Evolutionary conservation across 129 eudicot species (phyloP), one percentile per base, ranked within the genome.

Genomic region (Mikania micrantha): DNA sequence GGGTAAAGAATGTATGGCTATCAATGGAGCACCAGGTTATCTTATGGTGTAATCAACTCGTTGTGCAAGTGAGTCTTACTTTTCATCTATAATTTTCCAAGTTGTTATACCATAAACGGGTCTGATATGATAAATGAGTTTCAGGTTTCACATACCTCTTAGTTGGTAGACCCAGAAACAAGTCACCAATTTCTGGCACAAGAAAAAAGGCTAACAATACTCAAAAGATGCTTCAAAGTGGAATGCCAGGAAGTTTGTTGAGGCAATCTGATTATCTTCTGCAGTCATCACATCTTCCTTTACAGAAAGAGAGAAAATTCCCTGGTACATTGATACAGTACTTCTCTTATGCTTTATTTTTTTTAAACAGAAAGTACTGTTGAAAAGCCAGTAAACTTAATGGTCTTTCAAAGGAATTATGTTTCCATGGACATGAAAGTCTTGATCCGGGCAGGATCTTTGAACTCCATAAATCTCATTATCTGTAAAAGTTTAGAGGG

Each of bases 1-100:
- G 82, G 56, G 87, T 94, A 88, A 87, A 76, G 78, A 94, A 90
- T 74, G 99, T 94, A 36, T 94, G 99, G 97, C 76, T 94, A 74
- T 85, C 99, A 40, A 94, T 94, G 99, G 99, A 94, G 67, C 99
- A 94, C 83, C 99, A 94, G 74, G 93, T 85, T 83, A 94, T 94
- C 74, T 76, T 94, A 56, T 94, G 99, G 99, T 94, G 99, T 73
- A 94, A 94, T 85, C 97, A 94, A 83, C 83, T 94, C 4, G 90
- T 90, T 59, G 94, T 87, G 64, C 99, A 94, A 76, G 99, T 94
- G 81, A 87, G 88, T 77, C 21, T 38, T 77, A 36, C 48, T 19
- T 71, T 24, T 64, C 74, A 47, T 50, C 39, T 10, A 4, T 19
- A 66, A 28, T 54, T 9, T 24, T 56, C 16, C 20, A 56, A 72